Conservation (phyloP, 148 eudicot genomes). For the Spergularia marina region DNA sequence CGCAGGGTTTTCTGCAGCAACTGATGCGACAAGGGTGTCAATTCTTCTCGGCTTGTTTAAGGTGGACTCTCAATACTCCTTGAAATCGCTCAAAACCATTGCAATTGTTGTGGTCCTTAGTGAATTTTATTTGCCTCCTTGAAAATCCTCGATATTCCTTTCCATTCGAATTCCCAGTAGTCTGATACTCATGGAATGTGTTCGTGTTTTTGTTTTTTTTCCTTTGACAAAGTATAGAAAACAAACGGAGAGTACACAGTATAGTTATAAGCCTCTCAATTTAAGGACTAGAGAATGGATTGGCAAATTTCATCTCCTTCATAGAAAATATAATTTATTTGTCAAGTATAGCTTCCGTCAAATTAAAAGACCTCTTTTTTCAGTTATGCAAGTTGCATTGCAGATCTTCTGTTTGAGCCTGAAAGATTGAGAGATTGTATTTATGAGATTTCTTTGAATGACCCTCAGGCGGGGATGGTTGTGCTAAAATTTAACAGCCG, state of each 20-base stretch:
- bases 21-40: constrained; percentile 93
- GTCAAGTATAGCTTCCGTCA: not conserved
- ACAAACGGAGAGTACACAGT: too few species aligned
- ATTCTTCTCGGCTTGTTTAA: constrained; percentile 84
- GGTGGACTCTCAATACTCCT: constrained; percentile 34
- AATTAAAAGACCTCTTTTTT: not conserved
- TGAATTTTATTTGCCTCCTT: not conserved
- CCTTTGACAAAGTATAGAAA: too few species aligned
- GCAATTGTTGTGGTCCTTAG: not conserved
- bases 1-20: constrained; percentile 98
- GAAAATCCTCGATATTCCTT: not conserved
- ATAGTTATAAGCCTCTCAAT: too few species aligned
- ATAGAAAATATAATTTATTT: not conserved
- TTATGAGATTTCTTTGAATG: not conserved
- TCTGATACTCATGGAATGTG: not conserved
- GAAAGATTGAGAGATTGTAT: not conserved
- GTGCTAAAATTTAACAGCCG: not conserved
- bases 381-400: not conserved
- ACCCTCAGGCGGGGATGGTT: not conserved
- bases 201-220: too few species aligned
- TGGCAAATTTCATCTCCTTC: too few species aligned
- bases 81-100: not conserved
- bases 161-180: not conserved
- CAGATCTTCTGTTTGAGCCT: not conserved
- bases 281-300: too few species aligned